Base-by-base conservation (phyloP, 352 stramenopile species). In the Globisporangium echinulatum region DNA sequence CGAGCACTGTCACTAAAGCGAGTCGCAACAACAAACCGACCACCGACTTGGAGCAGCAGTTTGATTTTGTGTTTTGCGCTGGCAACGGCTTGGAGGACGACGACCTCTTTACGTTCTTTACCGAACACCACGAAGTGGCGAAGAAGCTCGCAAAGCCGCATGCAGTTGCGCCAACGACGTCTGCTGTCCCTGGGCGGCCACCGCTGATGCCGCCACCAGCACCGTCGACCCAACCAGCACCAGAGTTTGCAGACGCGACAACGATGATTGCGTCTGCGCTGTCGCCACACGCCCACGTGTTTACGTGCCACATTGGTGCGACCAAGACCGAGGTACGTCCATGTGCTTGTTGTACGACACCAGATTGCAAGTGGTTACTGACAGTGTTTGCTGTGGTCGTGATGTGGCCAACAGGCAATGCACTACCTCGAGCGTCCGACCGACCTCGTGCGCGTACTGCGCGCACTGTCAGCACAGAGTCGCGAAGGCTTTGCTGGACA, bases 11-110 rank as follows among this genome's bases (percentile, higher is more conserved):
- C 47, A n/a, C n/a, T 38, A 9, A 8, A 8, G n/a, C 52, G 39
- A 39, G 10, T 37, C n/a, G 15, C 10, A 25, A 7, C 5, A 58
- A 37, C 17, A 19, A 49, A n/a, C 44, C 36, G 42, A 38, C 48
- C 7, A 44, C 40, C 40, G 40, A 44, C 11, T 10, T 11, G 7
- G 46, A 62, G 49, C n/a, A 70, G 56, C 67, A 72, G 17, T 61
- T 96, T 17, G 87, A 96, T 58, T 94, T 96, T 57, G 74, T 96
- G 17, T 85, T 96, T 55, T 94, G 85, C 47, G 85, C 86, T 37
- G 85, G 87, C 47, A 91, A 94, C 56, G 83, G 88, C 4, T 65
- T 90, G 4, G 85, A 87, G 38, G 87, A 96, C 57, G 85, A 94
- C 62, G 87, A 96, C 54, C 63, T 96, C 57, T 96, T 94, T 59